Conservation (phyloP, 768 basidiomycete genomes). For the Terana coerulea region DNA sequence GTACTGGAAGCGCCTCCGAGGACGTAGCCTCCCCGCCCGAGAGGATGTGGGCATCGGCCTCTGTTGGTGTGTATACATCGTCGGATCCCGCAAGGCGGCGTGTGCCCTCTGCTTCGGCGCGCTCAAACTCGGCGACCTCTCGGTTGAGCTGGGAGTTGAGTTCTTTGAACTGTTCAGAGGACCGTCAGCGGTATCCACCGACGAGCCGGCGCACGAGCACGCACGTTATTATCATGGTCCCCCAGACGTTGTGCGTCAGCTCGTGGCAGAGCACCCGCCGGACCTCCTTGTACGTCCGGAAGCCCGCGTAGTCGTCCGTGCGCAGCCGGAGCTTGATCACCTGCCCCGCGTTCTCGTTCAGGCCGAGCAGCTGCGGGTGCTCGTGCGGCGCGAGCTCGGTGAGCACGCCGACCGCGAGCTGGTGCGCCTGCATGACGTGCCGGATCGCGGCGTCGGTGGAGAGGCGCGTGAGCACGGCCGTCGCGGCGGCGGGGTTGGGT, state of each 20-base stretch:
- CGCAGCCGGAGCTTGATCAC: conserved; percentile 66
- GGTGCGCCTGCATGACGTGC: conserved; percentile 67
- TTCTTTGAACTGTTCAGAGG: conserved; percentile 64
- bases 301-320: conserved; percentile 71
- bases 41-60: conserved; percentile 43
- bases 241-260: conserved; percentile 70
- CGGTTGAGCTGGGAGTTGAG: conserved; percentile 71
- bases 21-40: conserved; percentile 8
- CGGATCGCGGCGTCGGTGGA: conserved; percentile 68
- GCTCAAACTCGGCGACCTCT: conserved; percentile 69
- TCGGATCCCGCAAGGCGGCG: conserved; percentile 44
- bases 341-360: conserved; percentile 61
- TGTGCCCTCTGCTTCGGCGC: conserved; percentile 45
- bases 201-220: conserved; percentile 21
- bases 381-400: conserved; percentile 81
- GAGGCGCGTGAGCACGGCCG: conserved; percentile 50
- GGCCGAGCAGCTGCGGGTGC: conserved; percentile 61
- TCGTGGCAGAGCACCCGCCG: conserved; percentile 75
- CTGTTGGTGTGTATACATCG: conserved; percentile 53
- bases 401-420: conserved; percentile 62
- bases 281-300: conserved; percentile 59
- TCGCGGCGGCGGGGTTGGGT: conserved; percentile 57
- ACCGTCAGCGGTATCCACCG: background rate
- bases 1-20: conserved; percentile 17
- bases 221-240: conserved; percentile 71